Percentiles rank a stretch among this genome's conserved stretches.
These are phyloP conservation scores for Apodospora peruviana DNA, from an alignment of 495 filamentous ascomycete genomes.

Conservation along the genomic window DNA sequence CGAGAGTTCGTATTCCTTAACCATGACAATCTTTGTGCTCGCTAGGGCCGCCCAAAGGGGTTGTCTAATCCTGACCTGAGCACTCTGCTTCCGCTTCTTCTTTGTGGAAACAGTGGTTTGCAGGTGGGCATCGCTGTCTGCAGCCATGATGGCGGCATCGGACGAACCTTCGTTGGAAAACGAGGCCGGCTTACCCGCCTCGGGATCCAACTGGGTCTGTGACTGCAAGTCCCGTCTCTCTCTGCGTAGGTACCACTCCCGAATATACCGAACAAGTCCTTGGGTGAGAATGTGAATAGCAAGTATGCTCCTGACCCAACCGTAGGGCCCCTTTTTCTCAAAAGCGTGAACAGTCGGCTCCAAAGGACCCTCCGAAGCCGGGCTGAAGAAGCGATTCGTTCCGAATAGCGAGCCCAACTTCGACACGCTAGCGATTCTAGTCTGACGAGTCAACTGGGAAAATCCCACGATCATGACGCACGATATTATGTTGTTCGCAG, in stretches of 20 bases:
- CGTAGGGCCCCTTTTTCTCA: conserved; percentile 45
- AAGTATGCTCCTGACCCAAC: conserved; percentile 55
- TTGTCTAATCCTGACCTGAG: conserved; percentile 81
- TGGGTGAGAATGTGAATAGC: conserved; percentile 90
- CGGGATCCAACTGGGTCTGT: conserved; percentile 40
- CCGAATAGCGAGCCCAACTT: conserved; percentile 35
- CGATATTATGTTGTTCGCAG: conserved; percentile 66
- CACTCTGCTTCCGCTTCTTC: conserved; percentile 83
- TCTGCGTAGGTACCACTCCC: conserved; percentile 52
- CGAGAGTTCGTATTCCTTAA: conserved; percentile 87
- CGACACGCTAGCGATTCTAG: conserved; percentile 40
- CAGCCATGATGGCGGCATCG: conserved; percentile 39
- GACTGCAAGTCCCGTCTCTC: conserved; percentile 44
- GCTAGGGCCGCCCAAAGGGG: conserved; percentile 93
- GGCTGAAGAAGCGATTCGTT: conserved; percentile 31
- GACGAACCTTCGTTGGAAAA: conserved; percentile 24
- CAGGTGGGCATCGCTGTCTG: conserved; percentile 39
- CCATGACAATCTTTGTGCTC: conserved; percentile 87
- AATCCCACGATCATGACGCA: conserved; percentile 79
- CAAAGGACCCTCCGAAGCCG: conserved; percentile 36
- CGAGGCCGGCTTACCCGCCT: conserved; percentile 38
- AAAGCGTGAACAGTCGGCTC: conserved; percentile 34
- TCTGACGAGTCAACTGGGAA: conserved; percentile 56
- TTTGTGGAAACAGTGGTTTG: conserved; percentile 50
- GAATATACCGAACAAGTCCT: conserved; percentile 58